phyloP scores from a whole-genome alignment of 768 basidiomycete genomes.

The Hygrophoropsis aurantiaca region DNA sequence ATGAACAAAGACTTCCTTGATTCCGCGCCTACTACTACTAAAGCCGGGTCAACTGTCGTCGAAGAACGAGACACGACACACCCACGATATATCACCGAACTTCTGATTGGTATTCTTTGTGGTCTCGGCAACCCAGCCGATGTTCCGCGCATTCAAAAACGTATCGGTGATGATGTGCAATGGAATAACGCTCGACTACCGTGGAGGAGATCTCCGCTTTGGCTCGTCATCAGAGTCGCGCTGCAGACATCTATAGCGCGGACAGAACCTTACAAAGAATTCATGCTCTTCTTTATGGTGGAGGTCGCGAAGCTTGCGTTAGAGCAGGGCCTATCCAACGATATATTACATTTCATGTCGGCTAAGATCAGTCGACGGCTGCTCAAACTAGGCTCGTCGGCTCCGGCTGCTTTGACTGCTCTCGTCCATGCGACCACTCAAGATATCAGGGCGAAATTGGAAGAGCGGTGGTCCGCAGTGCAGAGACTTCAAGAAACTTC shows the following conservation, averaged over 20 bases:
- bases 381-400: too few species aligned
- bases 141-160: slow-evolving; percentile 21
- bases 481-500: too few species aligned
- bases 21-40: slow-evolving; percentile 10
- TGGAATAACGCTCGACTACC: slow-evolving; percentile 16
- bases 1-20: slow-evolving; percentile 12
- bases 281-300: slow-evolving; percentile 43
- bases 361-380: too few species aligned
- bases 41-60: slow-evolving; percentile 13
- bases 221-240: slow-evolving; percentile 33
- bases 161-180: slow-evolving; percentile 22
- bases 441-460: too few species aligned
- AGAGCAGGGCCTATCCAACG: slow-evolving; percentile 11
- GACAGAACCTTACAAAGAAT: slow-evolving; percentile 41
- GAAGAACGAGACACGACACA: slow-evolving; percentile 17
- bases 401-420: too few species aligned
- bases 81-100: slow-evolving; percentile 22
- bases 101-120: slow-evolving; percentile 21
- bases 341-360: slow-evolving; percentile 30
- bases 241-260: slow-evolving; percentile 32
- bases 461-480: neutral
- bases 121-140: slow-evolving; percentile 9
- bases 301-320: slow-evolving; percentile 21
- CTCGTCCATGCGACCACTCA: neutral
- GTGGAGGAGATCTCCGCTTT: slow-evolving; percentile 37